Base-by-base conservation (phyloP, 176 grass and related monocot species). In the Carex cristatella region DNA sequence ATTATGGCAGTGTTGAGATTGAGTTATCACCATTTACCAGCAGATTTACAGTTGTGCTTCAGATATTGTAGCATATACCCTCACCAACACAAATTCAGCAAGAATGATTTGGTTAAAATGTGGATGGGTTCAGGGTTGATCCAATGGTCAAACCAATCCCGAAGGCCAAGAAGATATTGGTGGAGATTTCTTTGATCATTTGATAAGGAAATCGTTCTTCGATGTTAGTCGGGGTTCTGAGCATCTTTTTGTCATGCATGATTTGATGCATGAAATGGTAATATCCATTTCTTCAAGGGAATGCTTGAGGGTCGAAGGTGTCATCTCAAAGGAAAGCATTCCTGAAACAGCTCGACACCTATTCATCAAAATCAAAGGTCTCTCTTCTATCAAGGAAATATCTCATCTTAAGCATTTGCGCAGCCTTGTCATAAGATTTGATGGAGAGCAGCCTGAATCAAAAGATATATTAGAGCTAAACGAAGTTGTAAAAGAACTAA, bases 201-300 rank as follows among this genome's bases (percentile, higher is more conserved):
- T 84, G 28, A 69, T 84, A 49, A 61, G 46, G 30, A 86, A 86
- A 65, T 86, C 84, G 1, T 63, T 86, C 40, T 80, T 86, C 6
- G 71, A 86, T 79, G 32, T 61, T 18, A 78, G 55, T 23, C 18
- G 9, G 28, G 70, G 51, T 0, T 49, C 70, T 12, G n/a, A 51
- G 40, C 10, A 74, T 49, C 46, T 1, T 19, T 86, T 62, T 79
- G 57, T 79, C 55, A 86, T 86, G 71, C 84, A 86, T 79, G 84
- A 86, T 86, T 61, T 86, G 30, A 63, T 86, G 18, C 84, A 86
- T 86, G 84, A 86, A 51, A 58, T 86, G 61, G 73, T 64, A 65
- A 42, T 14, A n/a, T 63, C 71, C 15, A 77, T 86, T 69, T 79
- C 84, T 13, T 64, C 49, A 53, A 44, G 61, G 2, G 84, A 86